These are phyloP conservation scores for Serpula lacrymans DNA, from an alignment of 768 basidiomycete genomes.

Conservation along the genomic window DNA sequence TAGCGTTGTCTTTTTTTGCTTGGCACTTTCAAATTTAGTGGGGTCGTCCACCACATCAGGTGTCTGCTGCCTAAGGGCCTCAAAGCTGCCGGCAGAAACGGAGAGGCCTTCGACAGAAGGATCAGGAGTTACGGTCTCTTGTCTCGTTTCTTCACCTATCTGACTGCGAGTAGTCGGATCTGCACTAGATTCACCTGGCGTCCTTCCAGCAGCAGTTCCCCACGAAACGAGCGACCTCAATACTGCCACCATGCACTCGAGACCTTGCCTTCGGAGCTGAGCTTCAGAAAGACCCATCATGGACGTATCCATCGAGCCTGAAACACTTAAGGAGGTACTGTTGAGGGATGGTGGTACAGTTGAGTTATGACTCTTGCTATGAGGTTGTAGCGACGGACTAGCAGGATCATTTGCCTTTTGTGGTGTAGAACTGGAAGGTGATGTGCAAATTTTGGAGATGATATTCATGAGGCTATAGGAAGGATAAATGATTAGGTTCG, in stretches of 20 bases:
- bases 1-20: constrained; percentile 92
- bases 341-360: constrained; percentile 61
- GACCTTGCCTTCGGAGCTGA: constrained; percentile 83
- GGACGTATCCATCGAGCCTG: constrained; percentile 67
- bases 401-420: constrained; percentile 53
- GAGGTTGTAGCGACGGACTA: constrained; percentile 58
- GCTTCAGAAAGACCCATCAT: constrained; percentile 71
- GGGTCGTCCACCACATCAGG: constrained; percentile 90
- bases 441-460: constrained; percentile 84
- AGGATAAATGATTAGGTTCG: constrained; percentile 6
- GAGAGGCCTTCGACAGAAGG: constrained; percentile 54
- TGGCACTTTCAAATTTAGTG: constrained; percentile 88
- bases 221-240: constrained; percentile 88
- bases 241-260: constrained; percentile 91
- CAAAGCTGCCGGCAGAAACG: constrained; percentile 42
- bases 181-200: constrained; percentile 33
- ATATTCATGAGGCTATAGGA: constrained; percentile 89
- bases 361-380: constrained; percentile 30
- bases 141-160: constrained; percentile 48
- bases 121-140: constrained; percentile 55
- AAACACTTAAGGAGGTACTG: constrained; percentile 59
- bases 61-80: constrained; percentile 62
- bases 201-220: constrained; percentile 58
- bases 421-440: constrained; percentile 43
- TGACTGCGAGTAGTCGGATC: constrained; percentile 46